Conservation (phyloP, 495 filamentous ascomycete species). For the Mycothermus thermophilus region DNA sequence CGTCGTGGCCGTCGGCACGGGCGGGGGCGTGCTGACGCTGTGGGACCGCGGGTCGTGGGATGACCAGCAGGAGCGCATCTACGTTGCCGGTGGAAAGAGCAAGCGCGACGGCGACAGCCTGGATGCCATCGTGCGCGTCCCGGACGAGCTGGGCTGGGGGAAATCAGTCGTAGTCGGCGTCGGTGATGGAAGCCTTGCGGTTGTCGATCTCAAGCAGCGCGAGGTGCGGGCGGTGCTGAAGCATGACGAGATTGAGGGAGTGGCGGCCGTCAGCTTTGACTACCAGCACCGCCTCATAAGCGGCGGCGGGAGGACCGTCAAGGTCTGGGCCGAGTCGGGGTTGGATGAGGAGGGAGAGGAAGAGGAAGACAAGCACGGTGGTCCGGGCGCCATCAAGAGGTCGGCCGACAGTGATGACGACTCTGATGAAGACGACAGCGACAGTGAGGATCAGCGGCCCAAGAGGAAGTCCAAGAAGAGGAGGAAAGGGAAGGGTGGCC, state of each 20-base stretch:
- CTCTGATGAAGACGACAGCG: conserved; percentile 20
- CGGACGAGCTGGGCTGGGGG: conserved; percentile 48
- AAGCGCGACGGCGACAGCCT: conserved; percentile 51
- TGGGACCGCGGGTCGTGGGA: conserved; percentile 94
- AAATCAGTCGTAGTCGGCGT: conserved; percentile 63
- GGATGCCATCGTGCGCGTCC: conserved; percentile 53
- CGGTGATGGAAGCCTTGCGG: conserved; percentile 50
- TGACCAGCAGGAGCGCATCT: conserved; percentile 79
- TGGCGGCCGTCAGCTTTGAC: conserved; percentile 68
- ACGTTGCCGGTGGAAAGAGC: conserved; percentile 47
- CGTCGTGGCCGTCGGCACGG: conserved; percentile 67
- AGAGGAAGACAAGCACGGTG: conserved; percentile 23
- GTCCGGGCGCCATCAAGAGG: conserved; percentile 27
- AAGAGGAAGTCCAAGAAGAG: conserved; percentile 27
- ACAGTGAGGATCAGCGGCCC: conserved; percentile 33
- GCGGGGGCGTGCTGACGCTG: conserved; percentile 66
- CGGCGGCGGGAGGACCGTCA: conserved; percentile 67
- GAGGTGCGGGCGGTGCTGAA: conserved; percentile 35
- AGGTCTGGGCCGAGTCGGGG: conserved; percentile 55
- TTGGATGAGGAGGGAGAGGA: conserved; percentile 29
- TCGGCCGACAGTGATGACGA: conserved; percentile 29
- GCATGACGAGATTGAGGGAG: conserved; percentile 76
- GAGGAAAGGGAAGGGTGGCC: conserved; percentile 32
- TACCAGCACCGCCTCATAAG: conserved; percentile 72
- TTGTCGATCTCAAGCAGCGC: conserved; percentile 30